phyloP scores from a whole-genome alignment of 306 rosid species.

The Citrullus mucosospermus region DNA sequence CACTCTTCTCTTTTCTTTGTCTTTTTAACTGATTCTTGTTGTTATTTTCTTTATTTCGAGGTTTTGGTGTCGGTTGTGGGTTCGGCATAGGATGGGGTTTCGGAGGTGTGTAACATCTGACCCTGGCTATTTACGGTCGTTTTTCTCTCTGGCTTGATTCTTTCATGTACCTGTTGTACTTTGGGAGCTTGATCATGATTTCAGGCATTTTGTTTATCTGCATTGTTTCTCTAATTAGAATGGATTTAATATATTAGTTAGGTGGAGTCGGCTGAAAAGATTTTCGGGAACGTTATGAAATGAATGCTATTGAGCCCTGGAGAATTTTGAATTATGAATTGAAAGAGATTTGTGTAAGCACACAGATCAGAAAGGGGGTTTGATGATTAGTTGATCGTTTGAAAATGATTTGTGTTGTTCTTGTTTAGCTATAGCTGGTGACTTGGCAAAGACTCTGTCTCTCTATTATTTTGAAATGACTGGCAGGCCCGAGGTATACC shows the following conservation, averaged over 20 bases:
- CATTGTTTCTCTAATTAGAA: not conserved
- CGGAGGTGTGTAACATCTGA: constrained; percentile 50
- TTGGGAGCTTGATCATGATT: not conserved
- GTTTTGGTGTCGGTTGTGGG: constrained; percentile 93
- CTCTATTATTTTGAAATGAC: not conserved
- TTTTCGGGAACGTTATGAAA: not conserved
- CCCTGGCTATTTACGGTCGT: not conserved
- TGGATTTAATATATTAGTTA: not conserved
- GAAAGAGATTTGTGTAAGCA: not conserved
- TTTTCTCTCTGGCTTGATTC: not conserved
- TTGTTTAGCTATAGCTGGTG: not conserved
- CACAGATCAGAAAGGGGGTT: not conserved
- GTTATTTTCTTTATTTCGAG: constrained; percentile 27
- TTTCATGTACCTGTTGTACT: not conserved
- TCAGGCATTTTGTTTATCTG: not conserved
- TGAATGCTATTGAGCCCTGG: not conserved
- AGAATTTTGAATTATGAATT: not conserved
- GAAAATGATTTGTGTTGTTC: not conserved
- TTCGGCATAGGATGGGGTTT: constrained; percentile 97
- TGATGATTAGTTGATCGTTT: not conserved
- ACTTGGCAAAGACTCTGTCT: not conserved
- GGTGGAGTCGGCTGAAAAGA: not conserved
- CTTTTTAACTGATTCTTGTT: not conserved
- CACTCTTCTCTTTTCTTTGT: not conserved
- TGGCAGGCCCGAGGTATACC: not conserved